Evolutionary conservation across 768 basidiomycete species (phyloP).

Genomic region (Lactarius tabidus): DNA sequence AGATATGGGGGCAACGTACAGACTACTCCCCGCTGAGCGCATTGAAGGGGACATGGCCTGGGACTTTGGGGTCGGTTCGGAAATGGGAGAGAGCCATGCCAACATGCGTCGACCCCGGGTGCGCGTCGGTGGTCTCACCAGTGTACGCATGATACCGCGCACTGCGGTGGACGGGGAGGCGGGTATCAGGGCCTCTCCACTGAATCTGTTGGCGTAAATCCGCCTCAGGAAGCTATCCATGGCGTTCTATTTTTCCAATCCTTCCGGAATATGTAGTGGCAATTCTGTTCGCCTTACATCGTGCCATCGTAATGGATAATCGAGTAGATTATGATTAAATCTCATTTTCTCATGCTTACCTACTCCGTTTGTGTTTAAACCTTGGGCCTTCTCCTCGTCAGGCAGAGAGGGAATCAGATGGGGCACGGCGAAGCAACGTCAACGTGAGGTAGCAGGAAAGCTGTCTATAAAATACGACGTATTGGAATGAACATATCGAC

Average conservation of each 20-base stretch:
- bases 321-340: background rate
- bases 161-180: conserved; percentile 6
- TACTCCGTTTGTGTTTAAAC: background rate
- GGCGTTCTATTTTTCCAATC: background rate
- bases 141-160: conserved; percentile 20
- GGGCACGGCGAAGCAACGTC: background rate
- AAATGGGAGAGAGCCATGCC: background rate
- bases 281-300: background rate
- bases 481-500: background rate
- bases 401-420: background rate
- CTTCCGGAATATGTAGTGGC: background rate
- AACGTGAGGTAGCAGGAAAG: background rate
- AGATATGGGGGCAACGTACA: background rate
- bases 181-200: background rate
- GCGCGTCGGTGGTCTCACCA: conserved; percentile 20
- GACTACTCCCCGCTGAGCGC: conserved; percentile 9
- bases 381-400: background rate
- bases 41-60: conserved; percentile 22
- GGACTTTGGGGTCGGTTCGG: conserved; percentile 15
- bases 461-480: background rate
- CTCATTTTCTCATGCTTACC: background rate
- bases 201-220: background rate
- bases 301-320: background rate
- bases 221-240: background rate
- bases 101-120: conserved; percentile 6